Evolutionary conservation across 2,329 filamentous ascomycete genomes (phyloP).

Genomic region (Mollisia scopiformis): DNA sequence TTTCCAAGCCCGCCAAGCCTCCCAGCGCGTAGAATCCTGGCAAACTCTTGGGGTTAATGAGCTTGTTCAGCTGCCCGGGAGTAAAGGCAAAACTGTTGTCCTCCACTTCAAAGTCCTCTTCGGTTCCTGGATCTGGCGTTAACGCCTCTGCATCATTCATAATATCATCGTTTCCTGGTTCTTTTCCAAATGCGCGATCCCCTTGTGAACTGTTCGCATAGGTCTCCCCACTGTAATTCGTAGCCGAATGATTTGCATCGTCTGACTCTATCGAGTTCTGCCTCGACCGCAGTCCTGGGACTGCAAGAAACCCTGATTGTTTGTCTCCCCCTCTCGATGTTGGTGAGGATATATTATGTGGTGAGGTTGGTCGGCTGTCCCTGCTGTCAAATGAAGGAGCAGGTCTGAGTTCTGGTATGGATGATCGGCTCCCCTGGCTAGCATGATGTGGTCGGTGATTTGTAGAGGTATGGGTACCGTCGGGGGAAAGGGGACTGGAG

Average conservation of each 20-base stretch:
- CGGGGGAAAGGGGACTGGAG: constrained; percentile 39
- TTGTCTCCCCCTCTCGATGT: constrained; percentile 52
- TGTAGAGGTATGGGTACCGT: constrained; percentile 27
- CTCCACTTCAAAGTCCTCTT: constrained; percentile 68
- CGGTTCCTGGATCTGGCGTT: constrained; percentile 69
- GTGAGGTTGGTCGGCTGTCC: constrained; percentile 65
- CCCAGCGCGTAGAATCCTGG: constrained; percentile 76
- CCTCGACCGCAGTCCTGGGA: constrained; percentile 64
- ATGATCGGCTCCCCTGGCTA: constrained; percentile 32
- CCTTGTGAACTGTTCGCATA: constrained; percentile 48
- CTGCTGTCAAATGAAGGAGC: constrained; percentile 61
- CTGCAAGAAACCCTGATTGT: constrained; percentile 59
- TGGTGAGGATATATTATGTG: constrained; percentile 70
- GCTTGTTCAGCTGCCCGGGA: constrained; percentile 73
- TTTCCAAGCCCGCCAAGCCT: constrained; percentile 72
- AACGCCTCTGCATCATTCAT: constrained; percentile 51
- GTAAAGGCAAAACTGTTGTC: constrained; percentile 75
- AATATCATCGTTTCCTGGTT: constrained; percentile 46
- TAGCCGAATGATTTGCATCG: constrained; percentile 53
- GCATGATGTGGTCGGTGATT: constrained; percentile 23
- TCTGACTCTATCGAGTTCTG: constrained; percentile 68
- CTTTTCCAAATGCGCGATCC: constrained; percentile 43
- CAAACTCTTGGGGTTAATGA: constrained; percentile 79
- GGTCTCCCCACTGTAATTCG: constrained; percentile 40
- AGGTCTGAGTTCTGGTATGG: constrained; percentile 50